phyloP scores from a whole-genome alignment of 768 basidiomycete genomes.

The Serendipita vermifera region DNA sequence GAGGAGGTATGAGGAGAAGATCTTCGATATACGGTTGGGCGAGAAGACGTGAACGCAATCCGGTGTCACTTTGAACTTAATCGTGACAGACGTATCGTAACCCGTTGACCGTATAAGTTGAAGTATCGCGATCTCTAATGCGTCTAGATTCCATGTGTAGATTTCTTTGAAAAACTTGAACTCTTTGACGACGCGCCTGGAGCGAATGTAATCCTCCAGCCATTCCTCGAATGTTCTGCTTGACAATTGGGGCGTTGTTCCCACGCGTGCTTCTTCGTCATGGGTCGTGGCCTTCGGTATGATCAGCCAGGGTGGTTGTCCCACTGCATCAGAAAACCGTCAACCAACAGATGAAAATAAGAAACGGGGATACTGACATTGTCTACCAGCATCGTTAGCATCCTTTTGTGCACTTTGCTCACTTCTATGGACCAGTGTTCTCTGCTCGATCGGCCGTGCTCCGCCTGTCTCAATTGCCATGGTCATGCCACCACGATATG shows the following conservation, averaged over 20 bases:
- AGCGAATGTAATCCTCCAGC: background rate
- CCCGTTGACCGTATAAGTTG: background rate
- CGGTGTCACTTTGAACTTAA: background rate
- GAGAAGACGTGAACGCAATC: background rate
- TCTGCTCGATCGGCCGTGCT: background rate
- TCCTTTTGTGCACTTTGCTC: background rate
- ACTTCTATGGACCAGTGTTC: background rate
- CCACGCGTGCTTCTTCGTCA: background rate
- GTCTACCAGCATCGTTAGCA: too few species aligned
- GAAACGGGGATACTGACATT: too few species aligned
- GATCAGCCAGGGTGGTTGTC: conserved; percentile 2
- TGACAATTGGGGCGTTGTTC: background rate
- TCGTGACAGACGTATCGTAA: background rate
- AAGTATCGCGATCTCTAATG: background rate
- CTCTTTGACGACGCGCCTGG: background rate
- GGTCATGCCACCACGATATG: background rate
- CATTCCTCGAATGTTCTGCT: background rate
- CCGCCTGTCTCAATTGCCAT: background rate
- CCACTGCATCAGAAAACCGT: background rate
- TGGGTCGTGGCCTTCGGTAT: background rate
- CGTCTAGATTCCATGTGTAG: background rate
- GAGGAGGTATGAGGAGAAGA: background rate
- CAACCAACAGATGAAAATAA: too few species aligned
- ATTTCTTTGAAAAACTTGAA: background rate
- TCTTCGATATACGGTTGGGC: conserved; percentile 1